Evolutionary conservation across 306 rosid species (phyloP).

Genomic region (Macrotyloma uniflorum): DNA sequence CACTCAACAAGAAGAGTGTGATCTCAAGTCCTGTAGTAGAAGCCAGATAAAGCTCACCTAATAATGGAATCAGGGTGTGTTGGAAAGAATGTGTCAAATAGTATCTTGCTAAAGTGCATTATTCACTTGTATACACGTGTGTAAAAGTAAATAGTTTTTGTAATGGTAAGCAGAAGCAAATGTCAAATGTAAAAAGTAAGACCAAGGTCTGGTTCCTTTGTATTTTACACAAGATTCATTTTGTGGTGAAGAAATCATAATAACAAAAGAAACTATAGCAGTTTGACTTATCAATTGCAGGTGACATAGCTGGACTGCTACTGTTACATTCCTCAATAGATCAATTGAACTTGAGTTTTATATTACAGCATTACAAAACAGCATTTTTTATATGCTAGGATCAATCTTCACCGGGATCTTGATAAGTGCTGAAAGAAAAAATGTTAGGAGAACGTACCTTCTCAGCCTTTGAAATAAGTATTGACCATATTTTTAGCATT

Average conservation of each 20-base stretch:
- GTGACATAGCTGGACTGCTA: background rate
- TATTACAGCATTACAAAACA: background rate
- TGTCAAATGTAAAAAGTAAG: background rate
- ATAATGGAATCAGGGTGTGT: background rate
- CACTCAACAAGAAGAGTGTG: background rate
- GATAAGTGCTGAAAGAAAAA: background rate
- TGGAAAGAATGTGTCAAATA: background rate
- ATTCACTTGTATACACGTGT: too few relatives aligned
- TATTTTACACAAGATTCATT: background rate
- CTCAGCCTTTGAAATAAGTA: constrained; percentile 69
- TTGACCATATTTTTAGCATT: constrained; percentile 76
- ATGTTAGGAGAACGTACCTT: constrained; percentile 60
- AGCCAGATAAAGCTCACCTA: background rate
- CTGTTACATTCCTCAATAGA: background rate
- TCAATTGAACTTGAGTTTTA: background rate
- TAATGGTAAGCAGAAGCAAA: background rate
- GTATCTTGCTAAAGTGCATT: background rate
- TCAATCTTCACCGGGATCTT: background rate
- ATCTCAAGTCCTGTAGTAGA: background rate
- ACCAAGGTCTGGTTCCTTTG: background rate
- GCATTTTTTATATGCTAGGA: background rate
- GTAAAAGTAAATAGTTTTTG: background rate
- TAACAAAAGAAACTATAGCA: background rate
- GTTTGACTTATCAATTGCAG: background rate
- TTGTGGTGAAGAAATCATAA: background rate